phyloP scores from a whole-genome alignment of 345 rosid genomes.

The Odontarrhena argentea region DNA sequence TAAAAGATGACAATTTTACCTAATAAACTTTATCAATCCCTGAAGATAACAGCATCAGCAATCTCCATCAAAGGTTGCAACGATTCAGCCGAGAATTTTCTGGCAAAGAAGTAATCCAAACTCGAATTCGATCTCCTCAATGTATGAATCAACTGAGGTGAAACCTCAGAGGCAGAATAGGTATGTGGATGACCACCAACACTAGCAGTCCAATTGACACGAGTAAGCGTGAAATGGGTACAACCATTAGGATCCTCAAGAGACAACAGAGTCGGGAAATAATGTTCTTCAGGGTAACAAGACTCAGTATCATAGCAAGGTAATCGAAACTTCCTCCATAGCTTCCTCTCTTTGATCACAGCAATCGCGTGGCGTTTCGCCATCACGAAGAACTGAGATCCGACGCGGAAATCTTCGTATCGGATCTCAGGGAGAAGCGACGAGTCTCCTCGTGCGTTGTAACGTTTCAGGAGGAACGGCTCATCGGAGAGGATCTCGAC shows the following conservation, averaged over 20 bases:
- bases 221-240: slow-evolving; percentile 63
- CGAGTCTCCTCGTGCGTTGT: slow-evolving; percentile 60
- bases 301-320: slow-evolving; percentile 59
- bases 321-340: slow-evolving; percentile 77
- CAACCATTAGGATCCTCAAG: slow-evolving; percentile 71
- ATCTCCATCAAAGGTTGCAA: slow-evolving; percentile 68
- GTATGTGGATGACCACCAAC: slow-evolving; percentile 73
- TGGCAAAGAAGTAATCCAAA: slow-evolving; percentile 64
- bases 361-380: slow-evolving; percentile 71
- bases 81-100: slow-evolving; percentile 76
- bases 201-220: slow-evolving; percentile 83
- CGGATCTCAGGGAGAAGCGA: slow-evolving; percentile 69
- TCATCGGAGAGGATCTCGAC: slow-evolving; percentile 71
- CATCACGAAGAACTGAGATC: slow-evolving; percentile 85
- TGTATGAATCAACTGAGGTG: slow-evolving; percentile 48
- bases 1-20: not conserved
- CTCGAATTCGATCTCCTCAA: slow-evolving; percentile 58
- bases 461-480: slow-evolving; percentile 61
- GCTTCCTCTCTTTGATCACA: slow-evolving; percentile 57
- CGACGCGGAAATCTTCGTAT: slow-evolving; percentile 64
- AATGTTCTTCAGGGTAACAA: slow-evolving; percentile 91
- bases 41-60: slow-evolving; percentile 62
- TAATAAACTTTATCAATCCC: slow-evolving; percentile 48
- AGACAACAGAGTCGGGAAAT: slow-evolving; percentile 79
- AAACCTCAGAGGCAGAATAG: slow-evolving; percentile 53